Evolutionary conservation across 805 yeast genomes (phyloP).

Genomic region (Torulaspora indica): DNA sequence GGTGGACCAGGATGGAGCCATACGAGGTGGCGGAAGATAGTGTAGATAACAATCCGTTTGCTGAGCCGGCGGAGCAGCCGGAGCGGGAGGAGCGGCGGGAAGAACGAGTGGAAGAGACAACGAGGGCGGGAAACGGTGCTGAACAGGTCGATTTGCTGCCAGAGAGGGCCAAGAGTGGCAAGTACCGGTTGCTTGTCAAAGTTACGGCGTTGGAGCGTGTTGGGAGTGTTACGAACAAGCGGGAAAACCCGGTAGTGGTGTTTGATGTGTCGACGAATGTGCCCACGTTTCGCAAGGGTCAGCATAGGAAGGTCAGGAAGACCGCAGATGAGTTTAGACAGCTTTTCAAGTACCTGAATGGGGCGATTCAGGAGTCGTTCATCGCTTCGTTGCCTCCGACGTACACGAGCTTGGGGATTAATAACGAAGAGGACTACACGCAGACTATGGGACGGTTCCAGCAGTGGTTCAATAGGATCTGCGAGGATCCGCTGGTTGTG

Average conservation of each 20-base stretch:
- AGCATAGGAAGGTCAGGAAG: conserved; percentile 70
- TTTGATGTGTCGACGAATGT: conserved; percentile 66
- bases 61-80: conserved; percentile 38
- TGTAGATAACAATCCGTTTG: conserved; percentile 57
- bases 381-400: conserved; percentile 83
- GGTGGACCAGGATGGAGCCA: conserved; percentile 2
- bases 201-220: conserved; percentile 68
- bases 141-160: conserved; percentile 2
- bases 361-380: conserved; percentile 85
- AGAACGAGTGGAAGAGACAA: not conserved
- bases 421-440: conserved; percentile 71
- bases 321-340: conserved; percentile 72
- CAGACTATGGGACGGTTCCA: conserved; percentile 61
- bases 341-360: conserved; percentile 70
- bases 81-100: conserved; percentile 7
- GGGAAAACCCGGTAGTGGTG: conserved; percentile 73
- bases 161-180: conserved; percentile 7
- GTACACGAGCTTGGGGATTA: conserved; percentile 72
- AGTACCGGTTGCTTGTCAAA: conserved; percentile 45
- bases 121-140: conserved; percentile 9
- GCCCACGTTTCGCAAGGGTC: conserved; percentile 67
- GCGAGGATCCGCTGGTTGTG: conserved; percentile 70
- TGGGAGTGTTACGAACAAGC: conserved; percentile 47
- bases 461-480: conserved; percentile 77
- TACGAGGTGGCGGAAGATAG: conserved; percentile 43